Conservation (phyloP, 306 rosid species). For the Gynostemma pentaphyllum region DNA sequence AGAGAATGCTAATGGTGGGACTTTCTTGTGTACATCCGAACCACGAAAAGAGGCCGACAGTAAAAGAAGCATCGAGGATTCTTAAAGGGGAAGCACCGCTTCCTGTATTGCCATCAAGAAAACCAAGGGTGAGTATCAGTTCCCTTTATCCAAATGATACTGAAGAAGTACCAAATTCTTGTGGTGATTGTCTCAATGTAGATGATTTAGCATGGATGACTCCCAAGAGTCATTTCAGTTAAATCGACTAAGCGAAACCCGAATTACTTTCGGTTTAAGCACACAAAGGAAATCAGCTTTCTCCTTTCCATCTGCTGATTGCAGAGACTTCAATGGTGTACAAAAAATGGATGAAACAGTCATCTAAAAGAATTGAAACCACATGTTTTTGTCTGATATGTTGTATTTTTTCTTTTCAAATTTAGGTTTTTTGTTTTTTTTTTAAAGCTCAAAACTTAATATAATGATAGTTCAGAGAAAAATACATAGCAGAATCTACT, state of each 20-base stretch:
- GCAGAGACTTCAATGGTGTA: not conserved
- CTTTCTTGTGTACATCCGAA: conserved; percentile 74
- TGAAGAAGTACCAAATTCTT: conserved; percentile 16
- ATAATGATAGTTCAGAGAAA: not conserved
- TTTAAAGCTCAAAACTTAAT: too few species aligned
- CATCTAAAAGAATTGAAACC: not conserved
- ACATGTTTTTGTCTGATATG: not conserved
- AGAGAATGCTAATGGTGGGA: conserved; percentile 58
- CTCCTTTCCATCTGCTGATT: not conserved
- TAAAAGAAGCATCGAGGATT: conserved; percentile 55
- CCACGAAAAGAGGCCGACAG: conserved; percentile 48
- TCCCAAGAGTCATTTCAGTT: conserved; percentile 56
- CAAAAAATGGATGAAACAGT: not conserved
- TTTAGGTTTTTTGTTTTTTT: not conserved
- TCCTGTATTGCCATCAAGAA: conserved; percentile 46
- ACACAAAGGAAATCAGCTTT: too few species aligned
- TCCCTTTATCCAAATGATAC: conserved; percentile 25
- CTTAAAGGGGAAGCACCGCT: conserved; percentile 52
- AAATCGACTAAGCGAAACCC: conserved; percentile 14
- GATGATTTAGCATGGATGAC: conserved; percentile 59
- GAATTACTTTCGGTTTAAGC: not conserved
- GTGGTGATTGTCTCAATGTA: conserved; percentile 19
- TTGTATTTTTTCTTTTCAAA: not conserved
- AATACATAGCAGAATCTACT: not conserved
- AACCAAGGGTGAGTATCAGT: conserved; percentile 50